Percentiles rank a stretch among this genome's conserved stretches.
Conservation (phyloP, 2,329 filamentous ascomycete species). For the Arthroderma sp. region DNA sequence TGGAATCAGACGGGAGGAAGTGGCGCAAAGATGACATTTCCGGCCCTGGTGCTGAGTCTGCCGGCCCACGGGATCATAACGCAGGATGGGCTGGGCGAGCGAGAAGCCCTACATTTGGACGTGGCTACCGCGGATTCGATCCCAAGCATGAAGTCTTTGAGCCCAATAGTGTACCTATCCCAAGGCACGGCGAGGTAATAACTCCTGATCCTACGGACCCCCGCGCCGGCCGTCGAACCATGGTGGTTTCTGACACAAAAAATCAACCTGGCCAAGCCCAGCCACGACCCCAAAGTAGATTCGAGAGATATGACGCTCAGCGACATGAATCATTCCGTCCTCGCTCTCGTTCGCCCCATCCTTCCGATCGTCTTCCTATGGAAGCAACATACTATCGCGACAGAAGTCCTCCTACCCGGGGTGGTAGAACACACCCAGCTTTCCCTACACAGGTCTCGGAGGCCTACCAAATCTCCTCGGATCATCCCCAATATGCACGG, state of each 20-base stretch:
- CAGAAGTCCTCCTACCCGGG: conserved; percentile 13
- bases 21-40: conserved; percentile 8
- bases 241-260: conserved; percentile 11
- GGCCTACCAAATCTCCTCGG: conserved; percentile 8
- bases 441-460: conserved; percentile 9
- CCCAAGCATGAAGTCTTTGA: conserved; percentile 8
- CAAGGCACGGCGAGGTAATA: conserved; percentile 5
- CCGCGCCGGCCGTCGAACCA: conserved; percentile 10
- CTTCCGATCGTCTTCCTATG: conserved; percentile 9
- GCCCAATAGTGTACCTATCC: conserved; percentile 3
- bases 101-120: conserved; percentile 8
- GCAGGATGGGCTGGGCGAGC: conserved; percentile 8
- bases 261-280: conserved; percentile 7
- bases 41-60: conserved; percentile 8
- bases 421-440: conserved; percentile 11
- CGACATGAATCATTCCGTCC: conserved; percentile 15
- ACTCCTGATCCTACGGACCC: conserved; percentile 12
- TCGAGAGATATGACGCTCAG: conserved; percentile 17
- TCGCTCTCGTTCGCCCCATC: conserved; percentile 16
- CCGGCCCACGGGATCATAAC: conserved; percentile 5
- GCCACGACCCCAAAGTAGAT: conserved; percentile 15
- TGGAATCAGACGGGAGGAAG: conserved; percentile 10
- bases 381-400: conserved; percentile 16
- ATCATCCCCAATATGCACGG: conserved; percentile 10
- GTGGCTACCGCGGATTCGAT: conserved; percentile 11